Base-by-base conservation (phyloP, 2,329 filamentous ascomycete genomes). In the Furcasterigmium furcatum region DNA sequence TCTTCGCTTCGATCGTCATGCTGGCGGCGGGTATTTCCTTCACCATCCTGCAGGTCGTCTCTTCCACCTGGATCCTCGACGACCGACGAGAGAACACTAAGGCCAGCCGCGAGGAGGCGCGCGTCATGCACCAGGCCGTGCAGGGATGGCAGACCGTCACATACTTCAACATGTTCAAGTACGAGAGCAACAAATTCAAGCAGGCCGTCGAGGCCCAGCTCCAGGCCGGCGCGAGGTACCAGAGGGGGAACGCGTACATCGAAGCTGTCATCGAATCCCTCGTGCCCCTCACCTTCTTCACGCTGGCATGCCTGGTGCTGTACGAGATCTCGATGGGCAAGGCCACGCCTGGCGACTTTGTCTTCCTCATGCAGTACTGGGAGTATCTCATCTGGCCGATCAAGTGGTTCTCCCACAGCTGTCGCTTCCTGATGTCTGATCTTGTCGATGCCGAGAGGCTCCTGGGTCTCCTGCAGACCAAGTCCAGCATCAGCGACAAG, bases 301-400 rank as follows among this genome's bases (percentile, higher is more conserved):
- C 14, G 4, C 29, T 51, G 2, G 46, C 46, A 2, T 41, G 44
- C 42, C 66, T 82, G 13, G 79, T 77, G 4, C 71, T 76, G 8
- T 72, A 74, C 46, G 70, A 78, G 50, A 74, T 84, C 27, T 63
- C 70, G 0, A 65, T 67, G 30, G 74, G 74, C 1, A 57, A 60
- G 9, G 72, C 71, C 38, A 68, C 74, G 0, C 67, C 84, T 12
- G 82, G 82, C 34, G 76, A 75, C 48, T 83, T 88, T 49, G 77
- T 87, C 5, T 82, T 82, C 16, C 62, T 88, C 21, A 67, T 85
- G 14, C 74, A 78, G 27, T 88, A 87, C 60, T 88, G 84, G 84
- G 62, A 65, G 7, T 54, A 55, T 13, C 51, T 56, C 62, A 73
- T 59, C 49, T 79, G 50, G 42, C 66, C 66, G 2, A 52, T 71